Base-by-base conservation (phyloP, 139 green algal genomes). In the Chlorella sorokiniana region DNA sequence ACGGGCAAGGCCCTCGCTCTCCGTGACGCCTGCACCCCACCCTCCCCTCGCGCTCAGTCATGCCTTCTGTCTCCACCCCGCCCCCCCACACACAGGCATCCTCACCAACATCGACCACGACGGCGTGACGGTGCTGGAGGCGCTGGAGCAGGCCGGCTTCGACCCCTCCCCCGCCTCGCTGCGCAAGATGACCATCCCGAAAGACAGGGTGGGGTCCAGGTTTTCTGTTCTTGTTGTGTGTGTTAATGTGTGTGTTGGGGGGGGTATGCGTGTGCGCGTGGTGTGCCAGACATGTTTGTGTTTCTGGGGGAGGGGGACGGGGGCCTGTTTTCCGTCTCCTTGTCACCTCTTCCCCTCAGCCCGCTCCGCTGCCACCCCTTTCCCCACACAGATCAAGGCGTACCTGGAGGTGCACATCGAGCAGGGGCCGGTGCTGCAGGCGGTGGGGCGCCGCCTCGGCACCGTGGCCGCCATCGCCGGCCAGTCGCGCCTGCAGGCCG, bases 351-450 rank as follows among this genome's bases (percentile, higher is more conserved):
- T 29, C 1, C 29, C 44, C 1, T 76, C 9, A 10, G n/a, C 14
- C 29, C 31, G 11, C 44, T 29, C 11, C 44, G n/a, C 45, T 31
- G 14, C 23, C 65, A 16, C 3, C 40, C 40, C n/a, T 11, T 35
- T 35, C 18, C 27, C 4, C 7, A 23, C 25, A 27, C 78, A 83
- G 69, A 45, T 79, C 31, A 65, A 70, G 44, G 77, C 89, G 42
- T 98, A 98, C 76, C 84, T 98, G 33, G 95, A 99, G 87, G 89
- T 98, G 10, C 96, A 99, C 91, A 94, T 98, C 52, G 96, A 99
- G 84, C 96, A 99, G 82, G 96, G 96, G 5, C 95, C 95, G 0
- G 85, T 95, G 16, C 86, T 99, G 37, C 92, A 98, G 86, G 37
- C 64, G 4, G 29, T 62, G 0, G 82, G 67, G 25, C n/a, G 86